A percentile compares a stretch with the other conserved stretches of the same genome.
Evolutionary conservation across 2,329 filamentous ascomycete genomes (phyloP).

Genomic region (Beauveria sp.): DNA sequence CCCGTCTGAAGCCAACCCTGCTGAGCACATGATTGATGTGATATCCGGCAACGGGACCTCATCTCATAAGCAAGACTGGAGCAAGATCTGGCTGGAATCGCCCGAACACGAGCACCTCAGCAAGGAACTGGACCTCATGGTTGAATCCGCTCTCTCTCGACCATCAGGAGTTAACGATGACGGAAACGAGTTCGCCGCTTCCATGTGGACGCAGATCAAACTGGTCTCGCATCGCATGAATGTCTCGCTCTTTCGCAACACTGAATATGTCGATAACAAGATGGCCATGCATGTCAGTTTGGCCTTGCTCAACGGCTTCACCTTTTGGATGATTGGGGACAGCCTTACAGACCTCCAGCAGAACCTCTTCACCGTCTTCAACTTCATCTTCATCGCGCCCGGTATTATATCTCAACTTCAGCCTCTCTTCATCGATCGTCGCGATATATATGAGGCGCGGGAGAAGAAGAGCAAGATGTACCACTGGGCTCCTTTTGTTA

Average conservation of each 20-base stretch:
- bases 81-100: no score
- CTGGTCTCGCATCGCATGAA: background rate
- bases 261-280: no score
- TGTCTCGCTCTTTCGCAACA: slow-evolving; percentile 25
- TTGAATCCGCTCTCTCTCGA: no score
- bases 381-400: slow-evolving; percentile 16
- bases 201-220: background rate
- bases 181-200: background rate
- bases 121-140: no score
- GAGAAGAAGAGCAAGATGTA: slow-evolving; percentile 45
- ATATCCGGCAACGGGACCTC: background rate
- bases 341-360: background rate
- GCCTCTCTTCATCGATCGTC: slow-evolving; percentile 38
- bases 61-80: no score
- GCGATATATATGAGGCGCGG: slow-evolving; percentile 41
- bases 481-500: slow-evolving; percentile 42
- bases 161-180: slow-evolving; percentile 25
- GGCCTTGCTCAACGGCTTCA: slow-evolving; percentile 16
- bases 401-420: slow-evolving; percentile 31
- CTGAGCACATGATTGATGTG: background rate
- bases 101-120: no score
- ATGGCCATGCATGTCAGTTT: no score
- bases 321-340: background rate
- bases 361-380: background rate
- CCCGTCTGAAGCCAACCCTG: background rate